Percentiles rank a stretch among this genome's conserved stretches.
Conservation (phyloP, 345 rosid species). For the Dipteronia dyeriana region DNA sequence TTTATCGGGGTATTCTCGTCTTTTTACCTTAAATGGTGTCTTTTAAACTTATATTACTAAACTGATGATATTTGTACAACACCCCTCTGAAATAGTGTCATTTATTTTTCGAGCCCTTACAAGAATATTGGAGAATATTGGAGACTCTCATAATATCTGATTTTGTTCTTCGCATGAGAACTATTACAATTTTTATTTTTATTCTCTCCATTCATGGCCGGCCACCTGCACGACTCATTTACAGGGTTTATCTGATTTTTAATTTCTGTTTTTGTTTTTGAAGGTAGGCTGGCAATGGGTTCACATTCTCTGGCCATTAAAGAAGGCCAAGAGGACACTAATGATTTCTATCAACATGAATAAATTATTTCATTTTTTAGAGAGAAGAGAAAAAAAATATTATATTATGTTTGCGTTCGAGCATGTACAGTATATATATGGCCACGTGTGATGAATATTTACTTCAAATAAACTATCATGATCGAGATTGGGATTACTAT, state of each 20-base stretch:
- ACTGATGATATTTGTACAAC: no score
- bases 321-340: neutral
- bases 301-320: constrained; percentile 1
- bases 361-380: neutral
- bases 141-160: constrained; percentile 19
- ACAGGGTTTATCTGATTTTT: neutral
- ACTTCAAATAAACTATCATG: neutral
- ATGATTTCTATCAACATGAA: neutral
- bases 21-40: no score
- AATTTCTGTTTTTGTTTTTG: neutral
- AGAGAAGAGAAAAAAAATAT: neutral
- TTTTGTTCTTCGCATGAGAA: constrained; percentile 12
- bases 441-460: neutral
- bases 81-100: no score
- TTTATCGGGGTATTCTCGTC: no score
- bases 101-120: no score
- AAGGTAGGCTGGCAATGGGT: neutral
- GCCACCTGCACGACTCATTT: neutral
- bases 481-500: no score
- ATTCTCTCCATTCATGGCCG: neutral
- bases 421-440: neutral
- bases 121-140: no score
- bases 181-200: neutral
- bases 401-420: neutral
- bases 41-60: no score